Conservation (phyloP, 805 yeast species). For the Starmerella tilneyi region DNA sequence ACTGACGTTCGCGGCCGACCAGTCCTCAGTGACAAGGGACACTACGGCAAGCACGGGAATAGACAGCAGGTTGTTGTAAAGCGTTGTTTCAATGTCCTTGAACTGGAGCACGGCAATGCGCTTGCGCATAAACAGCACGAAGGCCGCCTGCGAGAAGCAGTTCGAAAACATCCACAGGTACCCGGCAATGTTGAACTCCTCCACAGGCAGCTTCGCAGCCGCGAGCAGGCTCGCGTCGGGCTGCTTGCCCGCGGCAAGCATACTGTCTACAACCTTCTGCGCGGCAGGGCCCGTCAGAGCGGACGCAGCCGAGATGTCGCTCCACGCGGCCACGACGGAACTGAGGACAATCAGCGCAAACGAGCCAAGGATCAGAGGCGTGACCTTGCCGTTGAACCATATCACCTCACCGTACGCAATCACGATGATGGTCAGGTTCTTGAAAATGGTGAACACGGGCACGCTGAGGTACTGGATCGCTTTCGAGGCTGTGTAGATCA, state of each 20-base stretch:
- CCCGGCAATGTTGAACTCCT: conserved; percentile 38
- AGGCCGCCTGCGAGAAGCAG: conserved; percentile 89
- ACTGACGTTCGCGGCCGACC: conserved; percentile 72
- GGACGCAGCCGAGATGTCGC: conserved; percentile 44
- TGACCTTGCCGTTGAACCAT: conserved; percentile 91
- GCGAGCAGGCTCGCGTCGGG: neutral
- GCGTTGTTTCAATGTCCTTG: conserved; percentile 91
- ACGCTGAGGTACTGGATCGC: conserved; percentile 84
- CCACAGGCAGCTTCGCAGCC: neutral
- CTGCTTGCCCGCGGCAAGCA: conserved; percentile 29
- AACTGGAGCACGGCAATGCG: conserved; percentile 94
- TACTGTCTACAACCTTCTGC: conserved; percentile 20
- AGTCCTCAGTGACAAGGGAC: conserved; percentile 78
- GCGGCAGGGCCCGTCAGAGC: conserved; percentile 11
- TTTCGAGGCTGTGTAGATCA: conserved; percentile 95
- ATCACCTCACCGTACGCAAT: conserved; percentile 97
- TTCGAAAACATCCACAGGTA: conserved; percentile 95
- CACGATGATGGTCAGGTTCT: conserved; percentile 89
- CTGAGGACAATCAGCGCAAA: conserved; percentile 88
- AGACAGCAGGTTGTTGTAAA: conserved; percentile 88
- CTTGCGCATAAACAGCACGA: conserved; percentile 91
- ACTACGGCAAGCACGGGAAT: conserved; percentile 74
- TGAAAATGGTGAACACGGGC: conserved; percentile 96
- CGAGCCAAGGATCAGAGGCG: conserved; percentile 80
- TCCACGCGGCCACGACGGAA: conserved; percentile 90